phyloP scores from a whole-genome alignment of 176 grass and related monocot species.

The Alopecurus myosuroides region DNA sequence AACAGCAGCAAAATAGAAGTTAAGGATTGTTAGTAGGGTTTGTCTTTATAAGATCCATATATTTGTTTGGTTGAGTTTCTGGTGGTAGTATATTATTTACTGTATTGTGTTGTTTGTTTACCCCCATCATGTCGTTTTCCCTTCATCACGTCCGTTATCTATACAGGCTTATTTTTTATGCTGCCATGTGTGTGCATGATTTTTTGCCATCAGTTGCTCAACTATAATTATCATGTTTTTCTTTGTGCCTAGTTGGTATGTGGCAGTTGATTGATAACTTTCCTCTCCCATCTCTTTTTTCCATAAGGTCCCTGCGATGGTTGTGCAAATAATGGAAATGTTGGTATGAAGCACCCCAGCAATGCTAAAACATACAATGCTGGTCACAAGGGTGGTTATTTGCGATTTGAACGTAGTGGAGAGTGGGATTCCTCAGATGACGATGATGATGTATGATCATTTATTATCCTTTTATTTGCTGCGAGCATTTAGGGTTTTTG shows the following conservation, averaged over 20 bases:
- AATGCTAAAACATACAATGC: neutral
- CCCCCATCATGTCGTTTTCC: neutral
- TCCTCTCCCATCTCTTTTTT: neutral
- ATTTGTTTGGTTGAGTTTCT: neutral
- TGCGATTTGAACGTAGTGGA: neutral
- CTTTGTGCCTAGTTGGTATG: neutral
- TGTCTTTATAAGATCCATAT: neutral
- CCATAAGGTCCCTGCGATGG: neutral
- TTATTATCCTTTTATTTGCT: neutral
- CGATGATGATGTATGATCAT: neutral
- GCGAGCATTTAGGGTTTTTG: neutral
- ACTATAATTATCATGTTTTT: neutral
- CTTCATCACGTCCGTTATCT: neutral
- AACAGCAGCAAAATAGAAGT: neutral
- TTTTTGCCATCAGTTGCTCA: neutral
- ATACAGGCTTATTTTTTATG: neutral
- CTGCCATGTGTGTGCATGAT: neutral
- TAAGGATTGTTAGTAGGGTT: neutral
- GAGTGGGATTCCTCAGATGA: neutral
- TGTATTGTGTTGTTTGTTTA: neutral
- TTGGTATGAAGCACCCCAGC: neutral
- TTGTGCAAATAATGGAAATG: neutral
- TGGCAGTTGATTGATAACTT: neutral
- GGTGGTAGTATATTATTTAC: neutral
- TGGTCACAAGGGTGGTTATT: neutral